Conservation (phyloP, 2,329 filamentous ascomycete genomes). For the Blastomyces parvus region DNA sequence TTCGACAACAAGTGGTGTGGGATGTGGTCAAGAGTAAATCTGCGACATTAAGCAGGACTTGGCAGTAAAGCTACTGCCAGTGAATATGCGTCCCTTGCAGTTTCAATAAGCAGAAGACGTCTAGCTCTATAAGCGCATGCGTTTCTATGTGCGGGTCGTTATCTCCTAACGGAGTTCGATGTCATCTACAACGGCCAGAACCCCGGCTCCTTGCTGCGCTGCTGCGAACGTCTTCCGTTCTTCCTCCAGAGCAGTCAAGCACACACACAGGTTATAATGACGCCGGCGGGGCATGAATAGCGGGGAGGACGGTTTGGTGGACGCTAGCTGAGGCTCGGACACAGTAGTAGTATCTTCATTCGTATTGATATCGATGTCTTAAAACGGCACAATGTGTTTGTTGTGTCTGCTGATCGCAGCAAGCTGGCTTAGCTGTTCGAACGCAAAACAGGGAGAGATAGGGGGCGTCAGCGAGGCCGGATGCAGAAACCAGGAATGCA, state of each 20-base stretch:
- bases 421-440: neutral
- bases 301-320: neutral
- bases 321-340: neutral
- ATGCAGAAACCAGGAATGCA: neutral
- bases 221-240: neutral
- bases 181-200: neutral
- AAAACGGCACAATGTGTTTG: neutral
- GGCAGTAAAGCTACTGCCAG: neutral
- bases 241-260: slow-evolving; percentile 3
- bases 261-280: slow-evolving; percentile 8
- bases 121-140: neutral
- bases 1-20: slow-evolving; percentile 25
- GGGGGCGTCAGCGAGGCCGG: neutral
- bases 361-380: slow-evolving; percentile 1
- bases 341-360: neutral
- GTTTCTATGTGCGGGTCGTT: neutral
- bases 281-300: slow-evolving; percentile 13
- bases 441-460: neutral
- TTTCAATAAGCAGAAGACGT: neutral
- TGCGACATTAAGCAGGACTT: slow-evolving; percentile 20
- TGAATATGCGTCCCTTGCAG: neutral
- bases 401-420: neutral
- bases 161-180: neutral
- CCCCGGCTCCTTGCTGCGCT: neutral
- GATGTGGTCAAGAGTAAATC: slow-evolving; percentile 6